Conservation (phyloP, 1,284 basidiomycete genomes). For the Puccinia hordei region DNA sequence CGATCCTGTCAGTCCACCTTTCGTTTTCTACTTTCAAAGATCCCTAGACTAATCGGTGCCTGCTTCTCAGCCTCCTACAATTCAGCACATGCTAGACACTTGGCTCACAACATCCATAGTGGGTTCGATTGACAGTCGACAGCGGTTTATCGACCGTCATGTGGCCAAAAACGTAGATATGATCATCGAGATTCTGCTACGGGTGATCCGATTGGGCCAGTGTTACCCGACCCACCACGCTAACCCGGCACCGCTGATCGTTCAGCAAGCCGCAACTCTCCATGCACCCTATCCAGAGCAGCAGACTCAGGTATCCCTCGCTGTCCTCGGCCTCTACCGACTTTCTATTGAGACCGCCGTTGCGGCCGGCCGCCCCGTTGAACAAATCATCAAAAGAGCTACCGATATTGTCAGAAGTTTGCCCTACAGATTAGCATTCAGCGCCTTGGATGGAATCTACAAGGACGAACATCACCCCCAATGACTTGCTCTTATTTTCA, state of each 20-base stretch:
- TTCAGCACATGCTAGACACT: slow-evolving; percentile 79
- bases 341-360: slow-evolving; percentile 77
- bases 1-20: slow-evolving; percentile 74
- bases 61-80: slow-evolving; percentile 74
- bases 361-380: slow-evolving; percentile 69
- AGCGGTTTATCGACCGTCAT: slow-evolving; percentile 82
- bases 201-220: slow-evolving; percentile 77
- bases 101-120: slow-evolving; percentile 81
- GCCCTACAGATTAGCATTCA: slow-evolving; percentile 61
- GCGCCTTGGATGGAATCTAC: slow-evolving; percentile 52
- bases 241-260: slow-evolving; percentile 53
- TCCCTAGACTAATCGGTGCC: background rate
- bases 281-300: slow-evolving; percentile 77
- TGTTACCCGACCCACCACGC: slow-evolving; percentile 64
- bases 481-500: background rate
- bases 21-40: background rate
- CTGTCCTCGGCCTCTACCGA: slow-evolving; percentile 84
- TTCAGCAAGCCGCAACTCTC: slow-evolving; percentile 63
- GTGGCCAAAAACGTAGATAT: slow-evolving; percentile 77
- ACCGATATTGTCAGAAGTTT: slow-evolving; percentile 84
- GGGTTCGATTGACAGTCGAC: slow-evolving; percentile 73
- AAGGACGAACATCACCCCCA: slow-evolving; percentile 35
- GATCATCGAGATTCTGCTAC: slow-evolving; percentile 82
- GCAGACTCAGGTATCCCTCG: slow-evolving; percentile 88
- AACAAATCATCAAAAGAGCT: slow-evolving; percentile 74